Percentiles rank a stretch among this genome's conserved stretches.
Evolutionary conservation across 345 rosid genomes (phyloP).

Genomic region (Camelina neglecta): DNA sequence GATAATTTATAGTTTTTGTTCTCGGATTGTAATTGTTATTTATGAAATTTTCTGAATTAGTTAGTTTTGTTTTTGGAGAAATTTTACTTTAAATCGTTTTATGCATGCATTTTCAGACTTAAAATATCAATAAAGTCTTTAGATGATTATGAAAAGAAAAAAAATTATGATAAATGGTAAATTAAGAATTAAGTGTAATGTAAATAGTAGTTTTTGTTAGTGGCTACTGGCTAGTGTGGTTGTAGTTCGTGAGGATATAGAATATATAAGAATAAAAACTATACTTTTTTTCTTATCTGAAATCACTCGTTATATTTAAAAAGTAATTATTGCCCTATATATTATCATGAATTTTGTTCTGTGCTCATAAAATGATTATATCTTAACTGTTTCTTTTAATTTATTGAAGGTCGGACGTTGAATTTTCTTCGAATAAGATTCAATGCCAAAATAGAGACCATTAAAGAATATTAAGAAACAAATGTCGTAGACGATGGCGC

Average conservation of each 20-base stretch:
- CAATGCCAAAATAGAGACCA: slow-evolving; percentile 17
- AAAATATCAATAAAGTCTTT: too few species aligned
- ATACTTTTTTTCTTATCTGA: neutral
- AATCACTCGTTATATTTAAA: neutral
- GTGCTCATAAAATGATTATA: neutral
- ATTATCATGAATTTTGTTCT: neutral
- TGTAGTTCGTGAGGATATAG: neutral
- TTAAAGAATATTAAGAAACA: neutral
- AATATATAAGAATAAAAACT: too few species aligned
- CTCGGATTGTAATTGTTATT: too few species aligned
- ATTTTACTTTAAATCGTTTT: too few species aligned
- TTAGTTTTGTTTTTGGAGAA: too few species aligned
- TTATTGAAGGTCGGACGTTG: slow-evolving; percentile 3
- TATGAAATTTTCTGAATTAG: too few species aligned
- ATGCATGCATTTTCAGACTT: too few species aligned
- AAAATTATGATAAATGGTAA: too few species aligned
- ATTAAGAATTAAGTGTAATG: neutral
- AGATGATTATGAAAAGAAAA: too few species aligned
- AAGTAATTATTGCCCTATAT: neutral
- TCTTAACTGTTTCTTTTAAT: neutral
- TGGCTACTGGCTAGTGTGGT: neutral
- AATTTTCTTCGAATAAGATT: slow-evolving; percentile 10
- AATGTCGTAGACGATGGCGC: slow-evolving; percentile 26
- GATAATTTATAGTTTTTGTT: too few species aligned
- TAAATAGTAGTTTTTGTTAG: neutral